A percentile compares a stretch with the other conserved stretches of the same genome.
phyloP scores from a whole-genome alignment of 1,284 basidiomycete genomes.

The Phylloporus sp. region DNA sequence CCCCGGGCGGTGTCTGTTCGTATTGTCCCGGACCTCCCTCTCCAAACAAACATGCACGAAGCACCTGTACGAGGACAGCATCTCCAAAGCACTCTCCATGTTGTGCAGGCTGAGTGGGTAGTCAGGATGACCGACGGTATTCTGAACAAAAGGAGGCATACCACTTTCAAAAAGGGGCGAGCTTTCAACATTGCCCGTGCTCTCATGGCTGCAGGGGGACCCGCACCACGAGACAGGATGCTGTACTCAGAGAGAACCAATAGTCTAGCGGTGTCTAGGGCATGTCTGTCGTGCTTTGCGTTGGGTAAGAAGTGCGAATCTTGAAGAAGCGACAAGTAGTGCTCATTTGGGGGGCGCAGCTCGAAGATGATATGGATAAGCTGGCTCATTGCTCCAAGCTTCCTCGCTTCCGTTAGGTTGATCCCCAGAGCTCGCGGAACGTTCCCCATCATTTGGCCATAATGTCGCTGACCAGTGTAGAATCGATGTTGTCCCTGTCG shows the following conservation, averaged over 20 bases:
- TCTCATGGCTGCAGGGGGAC: background rate
- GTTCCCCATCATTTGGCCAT: background rate
- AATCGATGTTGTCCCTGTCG: constrained; percentile 10
- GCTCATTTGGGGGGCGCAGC: background rate
- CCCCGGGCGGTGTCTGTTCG: background rate
- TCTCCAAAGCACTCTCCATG: background rate
- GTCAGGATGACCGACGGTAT: too few relatives aligned
- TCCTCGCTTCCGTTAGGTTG: constrained; percentile 10
- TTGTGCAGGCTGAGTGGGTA: background rate
- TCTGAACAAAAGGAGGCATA: background rate
- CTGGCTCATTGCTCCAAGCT: constrained; percentile 13
- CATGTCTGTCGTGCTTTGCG: background rate
- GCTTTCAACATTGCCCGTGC: background rate
- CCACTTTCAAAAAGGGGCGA: background rate
- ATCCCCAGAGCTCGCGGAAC: constrained; percentile 12
- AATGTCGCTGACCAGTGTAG: constrained; percentile 10
- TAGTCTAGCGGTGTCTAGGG: background rate
- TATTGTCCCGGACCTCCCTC: background rate
- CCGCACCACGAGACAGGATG: background rate
- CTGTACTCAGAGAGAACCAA: background rate
- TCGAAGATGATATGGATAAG: constrained; percentile 11
- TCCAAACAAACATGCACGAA: background rate
- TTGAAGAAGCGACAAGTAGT: background rate
- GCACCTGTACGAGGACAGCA: background rate
- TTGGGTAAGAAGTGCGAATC: background rate